Conservation (phyloP, 1,284 basidiomycete genomes). For the Ustilago nuda region DNA sequence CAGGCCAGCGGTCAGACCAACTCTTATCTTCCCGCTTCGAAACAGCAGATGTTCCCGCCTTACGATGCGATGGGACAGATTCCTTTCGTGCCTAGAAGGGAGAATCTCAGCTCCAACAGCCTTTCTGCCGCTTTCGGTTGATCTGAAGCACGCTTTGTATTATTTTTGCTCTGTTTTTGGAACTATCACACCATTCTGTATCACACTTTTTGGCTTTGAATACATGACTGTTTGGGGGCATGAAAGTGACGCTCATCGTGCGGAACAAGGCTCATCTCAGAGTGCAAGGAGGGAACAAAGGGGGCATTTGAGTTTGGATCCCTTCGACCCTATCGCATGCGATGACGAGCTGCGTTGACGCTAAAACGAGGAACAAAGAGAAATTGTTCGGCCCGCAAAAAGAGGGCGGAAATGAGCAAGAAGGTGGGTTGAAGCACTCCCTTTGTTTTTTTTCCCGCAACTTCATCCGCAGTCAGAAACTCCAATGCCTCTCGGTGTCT, state of each 20-base stretch:
- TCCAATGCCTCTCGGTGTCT: too few relatives aligned
- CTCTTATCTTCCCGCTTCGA: neutral
- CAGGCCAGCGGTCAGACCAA: slow-evolving; percentile 17
- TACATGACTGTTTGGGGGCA: neutral
- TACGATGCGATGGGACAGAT: slow-evolving; percentile 30
- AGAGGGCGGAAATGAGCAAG: slow-evolving; percentile 11
- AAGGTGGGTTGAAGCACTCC: slow-evolving; percentile 7
- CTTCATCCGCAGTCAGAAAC: neutral
- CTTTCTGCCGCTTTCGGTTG: slow-evolving; percentile 40
- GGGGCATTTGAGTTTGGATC: slow-evolving; percentile 5
- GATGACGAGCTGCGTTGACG: neutral
- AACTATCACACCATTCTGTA: slow-evolving; percentile 11
- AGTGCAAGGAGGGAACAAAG: slow-evolving; percentile 11
- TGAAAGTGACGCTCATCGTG: neutral
- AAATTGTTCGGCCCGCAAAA: neutral
- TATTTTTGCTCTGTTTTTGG: slow-evolving; percentile 24
- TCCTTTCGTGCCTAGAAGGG: slow-evolving; percentile 17
- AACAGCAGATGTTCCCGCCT: slow-evolving; percentile 7
- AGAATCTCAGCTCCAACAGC: slow-evolving; percentile 30
- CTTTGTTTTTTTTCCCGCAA: slow-evolving; percentile 9
- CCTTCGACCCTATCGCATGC: neutral
- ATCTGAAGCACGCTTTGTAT: slow-evolving; percentile 17
- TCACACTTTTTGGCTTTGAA: neutral
- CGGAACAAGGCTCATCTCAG: too few relatives aligned
- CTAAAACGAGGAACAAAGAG: slow-evolving; percentile 6